Conservation (phyloP, 2,329 filamentous ascomycete species). For the Pseudocercospora crystallina region DNA sequence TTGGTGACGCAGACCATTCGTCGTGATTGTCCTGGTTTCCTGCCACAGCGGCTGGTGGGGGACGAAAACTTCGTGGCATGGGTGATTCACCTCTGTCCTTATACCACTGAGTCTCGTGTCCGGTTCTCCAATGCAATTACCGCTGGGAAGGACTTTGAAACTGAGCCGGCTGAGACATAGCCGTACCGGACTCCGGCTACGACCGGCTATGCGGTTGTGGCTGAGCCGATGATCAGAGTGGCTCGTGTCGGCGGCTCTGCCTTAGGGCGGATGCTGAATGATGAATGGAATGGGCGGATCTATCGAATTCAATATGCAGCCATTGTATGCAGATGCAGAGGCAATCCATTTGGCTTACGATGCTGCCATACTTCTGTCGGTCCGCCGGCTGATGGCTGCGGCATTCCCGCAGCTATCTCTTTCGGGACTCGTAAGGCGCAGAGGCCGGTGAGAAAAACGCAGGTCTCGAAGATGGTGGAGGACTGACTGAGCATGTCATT, state of each 20-base stretch:
- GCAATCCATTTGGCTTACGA: slow-evolving; percentile 7
- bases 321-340: slow-evolving; percentile 9
- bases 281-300: not conserved
- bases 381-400: no score
- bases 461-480: no score
- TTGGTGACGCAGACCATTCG: slow-evolving; percentile 13
- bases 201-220: no score
- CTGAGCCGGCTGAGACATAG: no score
- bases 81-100: not conserved
- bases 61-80: not conserved
- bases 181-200: not conserved
- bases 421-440: no score
- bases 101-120: not conserved
- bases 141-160: not conserved
- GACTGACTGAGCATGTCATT: no score
- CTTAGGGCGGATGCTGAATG: no score
- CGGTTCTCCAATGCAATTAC: slow-evolving; percentile 6
- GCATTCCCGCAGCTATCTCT: no score
- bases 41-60: not conserved
- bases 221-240: no score
- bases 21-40: not conserved
- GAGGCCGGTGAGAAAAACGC: no score
- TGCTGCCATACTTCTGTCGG: not conserved
- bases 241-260: no score
- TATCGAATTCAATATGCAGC: slow-evolving; percentile 11